Base-by-base conservation (phyloP, 768 basidiomycete species). In the Lentinus brumalis region DNA sequence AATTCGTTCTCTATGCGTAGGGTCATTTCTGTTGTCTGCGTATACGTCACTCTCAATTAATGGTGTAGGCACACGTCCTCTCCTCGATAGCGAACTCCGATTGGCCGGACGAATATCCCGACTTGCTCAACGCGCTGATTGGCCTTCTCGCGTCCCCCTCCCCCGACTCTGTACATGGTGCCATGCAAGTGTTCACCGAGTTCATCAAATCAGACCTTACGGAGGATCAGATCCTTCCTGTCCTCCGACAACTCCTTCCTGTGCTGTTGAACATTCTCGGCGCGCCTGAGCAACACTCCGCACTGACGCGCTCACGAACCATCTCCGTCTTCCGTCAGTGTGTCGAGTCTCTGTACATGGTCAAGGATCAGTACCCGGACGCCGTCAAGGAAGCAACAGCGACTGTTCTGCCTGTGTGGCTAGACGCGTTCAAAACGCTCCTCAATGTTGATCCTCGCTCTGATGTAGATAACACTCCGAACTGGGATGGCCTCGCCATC, bases 71-170 rank as follows among this genome's bases (percentile, higher is more conserved):
- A 4, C 91, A 89, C 66, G 88, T 89, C 4, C 75, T 98, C 26
- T 96, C 96, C 12, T 86, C 86, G 1, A 89, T 98, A 61, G 94
- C 96, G 31, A 88, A 88, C 64, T 89, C 86, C 66, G 95, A 98
- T 77, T 98, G 94, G 93, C 96, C 96, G 9, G 95, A 97, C 75
- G 93, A 96, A 80, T 98, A 93, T 72, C 93, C 96, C 0, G 87
- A 91, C 50, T 83, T 98, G n/a, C 81, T 98, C 39, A 79, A 79
- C 46, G 79, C 83, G 47, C 83, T 99, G 18, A 86, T 98, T 62
- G 74, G 75, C 38, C 83, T 96, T 10, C 81, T 98, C 29, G 88
- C 89, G 3, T 89, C 91, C 2, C 81, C 78, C 46, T 86, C 87
- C 3, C 75, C 90, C 0, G 82, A 86, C 59, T 83, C 92, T 5